Percentiles rank a stretch among this genome's conserved stretches.
phyloP scores from a whole-genome alignment of 495 filamentous ascomycete species.

The Poronia punctata region DNA sequence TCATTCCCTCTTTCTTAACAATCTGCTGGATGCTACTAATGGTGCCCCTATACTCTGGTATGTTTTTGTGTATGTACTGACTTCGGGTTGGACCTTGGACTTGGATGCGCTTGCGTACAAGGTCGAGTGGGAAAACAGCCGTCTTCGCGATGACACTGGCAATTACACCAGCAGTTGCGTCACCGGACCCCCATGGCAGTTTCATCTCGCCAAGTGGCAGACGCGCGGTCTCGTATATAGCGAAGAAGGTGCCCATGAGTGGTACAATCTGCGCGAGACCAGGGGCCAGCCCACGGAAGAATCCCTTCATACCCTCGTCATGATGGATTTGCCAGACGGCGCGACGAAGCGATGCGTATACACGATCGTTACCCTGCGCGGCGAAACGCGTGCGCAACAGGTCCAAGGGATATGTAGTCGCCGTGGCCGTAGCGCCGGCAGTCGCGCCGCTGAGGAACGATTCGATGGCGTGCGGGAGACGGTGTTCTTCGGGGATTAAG shows the following conservation, averaged over 20 bases:
- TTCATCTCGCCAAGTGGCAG: constrained; percentile 44
- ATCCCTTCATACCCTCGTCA: constrained; percentile 68
- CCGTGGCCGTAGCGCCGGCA: constrained; percentile 75
- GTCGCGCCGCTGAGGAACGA: constrained; percentile 72
- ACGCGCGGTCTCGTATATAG: constrained; percentile 70
- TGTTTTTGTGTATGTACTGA: constrained; percentile 77
- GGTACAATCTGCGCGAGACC: constrained; percentile 82
- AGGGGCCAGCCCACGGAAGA: constrained; percentile 79
- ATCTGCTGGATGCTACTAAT: constrained; percentile 58
- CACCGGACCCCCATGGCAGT: constrained; percentile 66
- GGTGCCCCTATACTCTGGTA: constrained; percentile 74
- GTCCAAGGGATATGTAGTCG: constrained; percentile 85
- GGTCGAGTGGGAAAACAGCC: constrained; percentile 85
- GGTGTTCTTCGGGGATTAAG: constrained; percentile 17
- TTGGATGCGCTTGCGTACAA: constrained; percentile 87
- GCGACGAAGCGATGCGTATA: constrained; percentile 63
- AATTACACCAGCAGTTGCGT: constrained; percentile 72
- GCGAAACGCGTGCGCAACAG: constrained; percentile 91
- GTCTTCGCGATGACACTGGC: constrained; percentile 81
- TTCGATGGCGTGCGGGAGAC: constrained; percentile 49
- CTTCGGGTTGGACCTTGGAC: constrained; percentile 83
- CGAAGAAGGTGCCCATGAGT: constrained; percentile 95
- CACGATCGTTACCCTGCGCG: constrained; percentile 76
- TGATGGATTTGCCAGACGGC: constrained; percentile 66
- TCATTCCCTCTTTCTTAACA: constrained; percentile 60